Conservation (phyloP, 2,329 filamentous ascomycete species). For the Ceratocystiopsis brevicomis region DNA sequence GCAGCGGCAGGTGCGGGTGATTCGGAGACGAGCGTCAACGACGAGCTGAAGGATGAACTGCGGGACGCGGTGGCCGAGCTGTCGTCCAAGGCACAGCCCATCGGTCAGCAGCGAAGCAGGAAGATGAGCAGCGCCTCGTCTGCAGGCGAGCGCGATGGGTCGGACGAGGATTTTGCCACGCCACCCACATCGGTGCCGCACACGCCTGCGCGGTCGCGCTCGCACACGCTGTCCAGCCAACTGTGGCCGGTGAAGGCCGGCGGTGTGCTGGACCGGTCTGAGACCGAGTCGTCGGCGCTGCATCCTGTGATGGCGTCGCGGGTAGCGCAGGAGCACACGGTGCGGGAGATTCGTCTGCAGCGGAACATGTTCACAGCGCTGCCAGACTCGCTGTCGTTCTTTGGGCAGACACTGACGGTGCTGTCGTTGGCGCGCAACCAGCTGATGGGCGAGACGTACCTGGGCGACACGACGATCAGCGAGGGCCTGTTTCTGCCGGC, state of each 20-base stretch:
- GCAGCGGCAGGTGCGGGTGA: no score
- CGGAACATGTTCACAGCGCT: constrained; percentile 57
- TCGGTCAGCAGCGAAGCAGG: constrained; percentile 1
- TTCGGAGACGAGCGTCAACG: neutral
- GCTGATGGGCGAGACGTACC: constrained; percentile 42
- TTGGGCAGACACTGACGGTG: constrained; percentile 49
- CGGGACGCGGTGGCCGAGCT: constrained; percentile 6
- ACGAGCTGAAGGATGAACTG: constrained; percentile 4
- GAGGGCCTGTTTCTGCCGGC: constrained; percentile 50
- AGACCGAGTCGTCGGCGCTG: constrained; percentile 41
- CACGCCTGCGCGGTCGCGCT: constrained; percentile 29
- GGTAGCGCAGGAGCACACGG: constrained; percentile 31
- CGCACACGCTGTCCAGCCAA: constrained; percentile 27
- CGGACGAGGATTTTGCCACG: constrained; percentile 39
- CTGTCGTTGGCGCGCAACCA: constrained; percentile 63
- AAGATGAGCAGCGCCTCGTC: constrained; percentile 5
- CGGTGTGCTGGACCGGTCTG: constrained; percentile 52
- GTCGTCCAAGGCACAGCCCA: neutral
- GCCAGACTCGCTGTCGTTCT: constrained; percentile 51
- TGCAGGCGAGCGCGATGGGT: constrained; percentile 11
- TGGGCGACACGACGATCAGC: constrained; percentile 24
- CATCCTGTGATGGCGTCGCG: constrained; percentile 38
- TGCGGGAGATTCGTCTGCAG: constrained; percentile 46
- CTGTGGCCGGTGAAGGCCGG: constrained; percentile 36
- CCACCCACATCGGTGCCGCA: constrained; percentile 34